Conservation (phyloP, 495 filamentous ascomycete species). For the Xylaria sp. region DNA sequence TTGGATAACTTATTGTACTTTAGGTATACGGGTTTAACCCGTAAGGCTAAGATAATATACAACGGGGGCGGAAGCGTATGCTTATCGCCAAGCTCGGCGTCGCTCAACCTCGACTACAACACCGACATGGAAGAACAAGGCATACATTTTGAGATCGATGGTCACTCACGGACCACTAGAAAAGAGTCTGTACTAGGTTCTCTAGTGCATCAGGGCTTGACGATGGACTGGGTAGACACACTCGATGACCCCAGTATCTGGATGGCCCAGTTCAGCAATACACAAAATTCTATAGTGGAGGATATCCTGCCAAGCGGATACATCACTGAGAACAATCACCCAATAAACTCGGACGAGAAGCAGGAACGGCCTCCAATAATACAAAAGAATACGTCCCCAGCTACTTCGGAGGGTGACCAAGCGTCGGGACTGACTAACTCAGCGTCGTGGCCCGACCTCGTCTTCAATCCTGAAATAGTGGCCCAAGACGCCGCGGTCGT, state of each 20-base stretch:
- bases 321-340: not conserved
- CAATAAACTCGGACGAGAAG: not conserved
- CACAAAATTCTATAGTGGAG: not conserved
- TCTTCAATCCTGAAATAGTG: not conserved
- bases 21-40: constrained; percentile 12
- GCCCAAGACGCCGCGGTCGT: not conserved
- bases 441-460: not conserved
- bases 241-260: not conserved
- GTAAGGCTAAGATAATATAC: not conserved
- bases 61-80: not conserved
- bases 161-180: not conserved
- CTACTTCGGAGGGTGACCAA: not conserved
- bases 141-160: not conserved
- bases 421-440: not conserved
- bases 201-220: not conserved
- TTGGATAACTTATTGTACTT: not conserved
- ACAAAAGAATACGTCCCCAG: not conserved
- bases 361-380: not conserved
- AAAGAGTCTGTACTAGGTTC: not conserved
- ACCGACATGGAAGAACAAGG: constrained; percentile 1
- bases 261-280: not conserved
- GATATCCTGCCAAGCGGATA: constrained; percentile 1
- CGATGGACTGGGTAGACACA: not conserved
- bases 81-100: not conserved
- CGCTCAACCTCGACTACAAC: not conserved